These are phyloP conservation scores for Podaxis sp. DNA, from an alignment of 768 basidiomycete genomes.

Conservation along the genomic window DNA sequence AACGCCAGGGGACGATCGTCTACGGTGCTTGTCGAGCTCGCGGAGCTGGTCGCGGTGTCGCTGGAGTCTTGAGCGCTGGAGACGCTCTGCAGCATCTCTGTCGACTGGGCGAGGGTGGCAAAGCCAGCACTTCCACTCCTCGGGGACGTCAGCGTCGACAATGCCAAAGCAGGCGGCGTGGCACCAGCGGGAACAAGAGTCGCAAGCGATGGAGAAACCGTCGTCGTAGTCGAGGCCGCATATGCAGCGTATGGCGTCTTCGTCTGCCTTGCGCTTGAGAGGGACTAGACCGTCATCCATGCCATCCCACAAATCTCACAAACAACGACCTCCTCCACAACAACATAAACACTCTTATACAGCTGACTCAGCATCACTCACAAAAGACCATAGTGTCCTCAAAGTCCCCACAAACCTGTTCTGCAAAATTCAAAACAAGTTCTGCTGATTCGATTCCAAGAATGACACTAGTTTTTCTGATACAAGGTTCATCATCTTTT, in stretches of 20 bases:
- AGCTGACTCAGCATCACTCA: too few species aligned
- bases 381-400: too few species aligned
- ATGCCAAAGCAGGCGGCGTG: constrained; percentile 79
- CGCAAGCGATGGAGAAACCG: constrained; percentile 84
- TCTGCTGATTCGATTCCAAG: too few species aligned
- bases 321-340: too few species aligned
- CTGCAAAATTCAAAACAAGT: too few species aligned
- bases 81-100: constrained; percentile 32
- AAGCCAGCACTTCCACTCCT: constrained; percentile 74
- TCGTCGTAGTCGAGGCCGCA: constrained; percentile 74
- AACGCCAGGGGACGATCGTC: background rate
- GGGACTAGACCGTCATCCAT: too few species aligned
- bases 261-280: constrained; percentile 7
- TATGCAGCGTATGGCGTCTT: constrained; percentile 62
- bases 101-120: constrained; percentile 39
- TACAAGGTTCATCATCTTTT: too few species aligned
- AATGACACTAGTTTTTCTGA: too few species aligned
- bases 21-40: background rate
- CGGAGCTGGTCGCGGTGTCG: background rate
- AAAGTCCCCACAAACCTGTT: too few species aligned
- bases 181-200: constrained; percentile 77
- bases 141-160: constrained; percentile 53
- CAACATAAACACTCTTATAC: too few species aligned
- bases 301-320: too few species aligned
- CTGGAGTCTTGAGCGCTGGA: constrained; percentile 37